These are phyloP conservation scores for Crithidia thermophila DNA, from an alignment of 208 protist genomes.

Conservation along the genomic window DNA sequence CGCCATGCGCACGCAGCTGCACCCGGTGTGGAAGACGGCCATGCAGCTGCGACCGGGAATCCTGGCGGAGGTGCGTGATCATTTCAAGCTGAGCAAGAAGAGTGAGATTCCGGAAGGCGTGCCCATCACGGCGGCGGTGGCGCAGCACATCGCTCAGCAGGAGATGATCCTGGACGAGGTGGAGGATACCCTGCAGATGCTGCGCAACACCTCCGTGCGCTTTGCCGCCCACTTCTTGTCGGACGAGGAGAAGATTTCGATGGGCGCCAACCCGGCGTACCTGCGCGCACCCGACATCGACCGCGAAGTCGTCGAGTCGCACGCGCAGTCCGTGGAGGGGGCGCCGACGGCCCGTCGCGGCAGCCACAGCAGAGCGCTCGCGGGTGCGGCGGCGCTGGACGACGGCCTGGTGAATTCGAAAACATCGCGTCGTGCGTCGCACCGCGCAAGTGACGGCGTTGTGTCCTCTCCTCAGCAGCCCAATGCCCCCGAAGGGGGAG, in stretches of 20 bases:
- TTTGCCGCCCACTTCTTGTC: constrained; percentile 80
- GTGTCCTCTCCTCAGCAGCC: too few relatives aligned
- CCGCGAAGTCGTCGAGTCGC: constrained; percentile 18
- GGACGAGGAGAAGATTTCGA: constrained; percentile 74
- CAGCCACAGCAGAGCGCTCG: neutral
- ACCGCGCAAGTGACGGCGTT: neutral
- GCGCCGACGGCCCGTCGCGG: neutral
- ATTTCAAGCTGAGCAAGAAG: constrained; percentile 25
- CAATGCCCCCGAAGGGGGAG: neutral
- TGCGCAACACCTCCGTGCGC: constrained; percentile 69
- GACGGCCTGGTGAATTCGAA: constrained; percentile 16
- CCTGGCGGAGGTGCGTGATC: constrained; percentile 35
- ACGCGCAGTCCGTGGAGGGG: constrained; percentile 7
- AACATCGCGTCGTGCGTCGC: neutral
- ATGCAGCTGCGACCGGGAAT: constrained; percentile 65
- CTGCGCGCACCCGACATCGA: constrained; percentile 57
- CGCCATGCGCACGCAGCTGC: constrained; percentile 54
- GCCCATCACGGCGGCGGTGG: constrained; percentile 23
- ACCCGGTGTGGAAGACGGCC: constrained; percentile 64
- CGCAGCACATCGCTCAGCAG: constrained; percentile 40
- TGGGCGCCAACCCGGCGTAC: constrained; percentile 76
- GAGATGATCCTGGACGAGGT: constrained; percentile 54
- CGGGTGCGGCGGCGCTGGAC: neutral
- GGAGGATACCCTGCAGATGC: constrained; percentile 30
- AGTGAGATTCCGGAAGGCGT: constrained; percentile 66